Evolutionary conservation across 352 stramenopile genomes (phyloP).

Genomic region (Phytophthora constricta): DNA sequence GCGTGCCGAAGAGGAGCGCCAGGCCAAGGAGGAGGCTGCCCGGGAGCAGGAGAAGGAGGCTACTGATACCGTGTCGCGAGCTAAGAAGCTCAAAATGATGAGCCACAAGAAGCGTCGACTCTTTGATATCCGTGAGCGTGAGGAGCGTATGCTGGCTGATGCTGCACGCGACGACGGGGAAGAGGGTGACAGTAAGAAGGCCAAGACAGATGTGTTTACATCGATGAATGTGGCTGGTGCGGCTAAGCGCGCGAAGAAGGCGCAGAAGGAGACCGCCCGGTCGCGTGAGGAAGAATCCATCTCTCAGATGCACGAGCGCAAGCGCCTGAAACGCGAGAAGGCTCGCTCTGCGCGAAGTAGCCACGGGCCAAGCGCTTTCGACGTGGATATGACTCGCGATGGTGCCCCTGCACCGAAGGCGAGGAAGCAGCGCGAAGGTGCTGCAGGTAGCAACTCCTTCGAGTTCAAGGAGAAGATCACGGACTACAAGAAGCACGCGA

Average conservation of each 20-base stretch:
- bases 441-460: slow-evolving; percentile 63
- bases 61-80: slow-evolving; percentile 51
- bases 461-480: slow-evolving; percentile 94
- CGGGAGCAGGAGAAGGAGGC: slow-evolving; percentile 42
- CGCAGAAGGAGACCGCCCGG: slow-evolving; percentile 53
- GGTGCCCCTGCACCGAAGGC: slow-evolving; percentile 38
- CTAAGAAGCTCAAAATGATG: slow-evolving; percentile 85
- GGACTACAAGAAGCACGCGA: slow-evolving; percentile 89
- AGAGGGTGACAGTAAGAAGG: slow-evolving; percentile 40
- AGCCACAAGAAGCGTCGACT: slow-evolving; percentile 88
- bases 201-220: slow-evolving; percentile 76
- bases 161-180: slow-evolving; percentile 52
- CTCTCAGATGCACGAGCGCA: slow-evolving; percentile 75
- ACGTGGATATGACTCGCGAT: slow-evolving; percentile 71
- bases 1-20: slow-evolving; percentile 71
- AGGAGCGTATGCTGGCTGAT: slow-evolving; percentile 81
- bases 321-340: slow-evolving; percentile 83
- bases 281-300: slow-evolving; percentile 83
- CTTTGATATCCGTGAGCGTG: slow-evolving; percentile 85
- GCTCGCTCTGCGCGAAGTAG: slow-evolving; percentile 59
- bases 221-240: slow-evolving; percentile 78
- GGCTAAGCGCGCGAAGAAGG: slow-evolving; percentile 87
- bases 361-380: slow-evolving; percentile 67
- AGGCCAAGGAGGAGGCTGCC: slow-evolving; percentile 46
- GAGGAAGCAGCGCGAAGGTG: slow-evolving; percentile 47